Evolutionary conservation across 345 rosid species (phyloP).

Genomic region (Pugionium dolabratum): DNA sequence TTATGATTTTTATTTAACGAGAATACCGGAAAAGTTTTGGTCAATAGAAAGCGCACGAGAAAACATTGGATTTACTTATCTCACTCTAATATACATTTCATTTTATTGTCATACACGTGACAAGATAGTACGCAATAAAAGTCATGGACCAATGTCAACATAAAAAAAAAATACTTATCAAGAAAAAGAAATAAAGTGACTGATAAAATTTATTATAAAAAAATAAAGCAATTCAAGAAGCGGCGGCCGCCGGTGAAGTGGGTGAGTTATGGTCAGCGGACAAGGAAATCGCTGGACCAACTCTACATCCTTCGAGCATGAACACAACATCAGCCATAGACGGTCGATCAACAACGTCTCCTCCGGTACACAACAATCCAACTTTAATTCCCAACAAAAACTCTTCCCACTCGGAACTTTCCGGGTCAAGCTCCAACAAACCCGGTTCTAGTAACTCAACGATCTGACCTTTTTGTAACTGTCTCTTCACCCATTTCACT

Average conservation of each 20-base stretch:
- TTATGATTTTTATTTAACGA: constrained; percentile 3
- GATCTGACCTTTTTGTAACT: constrained; percentile 56
- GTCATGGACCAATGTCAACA: too few relatives aligned
- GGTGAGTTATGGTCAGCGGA: constrained; percentile 58
- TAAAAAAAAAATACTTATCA: not conserved
- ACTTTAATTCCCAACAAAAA: constrained; percentile 64
- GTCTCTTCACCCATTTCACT: constrained; percentile 69
- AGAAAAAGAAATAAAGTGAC: not conserved
- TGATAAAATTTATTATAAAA: not conserved
- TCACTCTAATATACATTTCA: too few relatives aligned
- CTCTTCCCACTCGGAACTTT: constrained; percentile 69
- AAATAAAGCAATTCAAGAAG: constrained; percentile 27
- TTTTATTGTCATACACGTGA: constrained; percentile 2
- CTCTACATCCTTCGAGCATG: constrained; percentile 73
- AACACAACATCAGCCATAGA: constrained; percentile 66
- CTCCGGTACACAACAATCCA: constrained; percentile 61
- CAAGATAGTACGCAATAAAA: constrained; percentile 23
- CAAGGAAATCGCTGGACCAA: constrained; percentile 59
- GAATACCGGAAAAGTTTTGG: constrained; percentile 8
- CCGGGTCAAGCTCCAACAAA: constrained; percentile 63
- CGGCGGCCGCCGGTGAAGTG: constrained; percentile 42
- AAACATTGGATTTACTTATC: too few relatives aligned
- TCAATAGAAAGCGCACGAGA: too few relatives aligned
- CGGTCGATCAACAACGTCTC: constrained; percentile 61
- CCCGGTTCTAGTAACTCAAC: constrained; percentile 65